Percentiles rank a stretch among this genome's conserved stretches.
Conservation (phyloP, 495 filamentous ascomycete genomes). For the Penicillium herquei region DNA sequence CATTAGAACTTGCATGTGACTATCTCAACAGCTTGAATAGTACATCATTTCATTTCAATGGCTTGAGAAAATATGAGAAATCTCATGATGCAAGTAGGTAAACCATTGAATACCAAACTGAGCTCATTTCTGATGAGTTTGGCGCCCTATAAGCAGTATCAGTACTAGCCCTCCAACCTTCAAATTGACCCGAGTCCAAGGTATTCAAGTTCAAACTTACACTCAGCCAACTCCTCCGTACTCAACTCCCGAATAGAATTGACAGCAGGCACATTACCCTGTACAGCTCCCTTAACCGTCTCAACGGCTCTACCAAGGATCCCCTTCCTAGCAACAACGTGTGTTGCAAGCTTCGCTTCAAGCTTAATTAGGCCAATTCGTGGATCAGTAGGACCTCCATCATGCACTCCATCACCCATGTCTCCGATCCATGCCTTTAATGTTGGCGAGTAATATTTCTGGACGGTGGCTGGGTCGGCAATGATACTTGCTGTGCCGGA, state of each 20-base stretch:
- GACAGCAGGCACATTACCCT: conserved; percentile 67
- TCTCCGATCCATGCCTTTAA: conserved; percentile 91
- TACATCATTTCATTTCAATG: no score
- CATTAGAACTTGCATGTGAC: no score
- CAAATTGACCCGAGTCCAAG: no score
- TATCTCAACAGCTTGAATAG: no score
- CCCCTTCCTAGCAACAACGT: conserved; percentile 41
- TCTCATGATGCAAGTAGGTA: no score
- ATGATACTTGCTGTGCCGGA: conserved; percentile 67
- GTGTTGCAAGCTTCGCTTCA: conserved; percentile 43
- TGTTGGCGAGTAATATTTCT: conserved; percentile 72
- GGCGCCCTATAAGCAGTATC: conserved; percentile 25
- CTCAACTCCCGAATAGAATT: conserved; percentile 79
- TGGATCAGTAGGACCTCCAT: conserved; percentile 79
- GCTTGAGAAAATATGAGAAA: no score
- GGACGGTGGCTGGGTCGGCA: conserved; percentile 63
- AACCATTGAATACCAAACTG: no score
- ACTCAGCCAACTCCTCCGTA: conserved; percentile 59
- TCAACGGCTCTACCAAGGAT: conserved; percentile 62
- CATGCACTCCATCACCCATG: conserved; percentile 82
- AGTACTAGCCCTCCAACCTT: background rate
- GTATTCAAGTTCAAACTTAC: conserved; percentile 21
- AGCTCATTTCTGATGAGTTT: conserved; percentile 7
- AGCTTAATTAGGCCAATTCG: conserved; percentile 61
- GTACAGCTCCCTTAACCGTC: conserved; percentile 71